A percentile compares a stretch with the other conserved stretches of the same genome.
Conservation (phyloP, 441 rosid genomes). For the Euphorbia schlechtendalii region DNA sequence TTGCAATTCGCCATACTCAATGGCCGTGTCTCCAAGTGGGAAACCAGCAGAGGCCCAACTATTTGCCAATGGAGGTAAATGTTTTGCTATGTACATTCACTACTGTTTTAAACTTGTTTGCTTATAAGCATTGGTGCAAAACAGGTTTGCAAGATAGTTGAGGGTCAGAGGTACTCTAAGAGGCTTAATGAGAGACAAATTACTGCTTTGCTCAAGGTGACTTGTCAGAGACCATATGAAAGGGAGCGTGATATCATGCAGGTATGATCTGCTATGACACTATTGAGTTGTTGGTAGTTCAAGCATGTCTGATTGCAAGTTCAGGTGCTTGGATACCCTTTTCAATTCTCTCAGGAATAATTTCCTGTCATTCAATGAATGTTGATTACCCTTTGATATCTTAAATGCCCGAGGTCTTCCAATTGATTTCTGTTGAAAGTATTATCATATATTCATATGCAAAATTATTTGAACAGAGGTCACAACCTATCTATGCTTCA, state of each 20-base stretch:
- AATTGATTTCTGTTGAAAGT: too few species aligned
- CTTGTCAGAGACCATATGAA: slow-evolving; percentile 83
- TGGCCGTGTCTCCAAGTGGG: slow-evolving; percentile 97
- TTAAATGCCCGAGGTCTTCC: too few species aligned
- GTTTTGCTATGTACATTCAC: background rate
- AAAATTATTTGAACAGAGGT: too few species aligned
- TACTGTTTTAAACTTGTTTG: background rate
- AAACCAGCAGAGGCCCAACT: slow-evolving; percentile 81
- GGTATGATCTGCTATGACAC: slow-evolving; percentile 27
- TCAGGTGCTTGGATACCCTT: too few species aligned
- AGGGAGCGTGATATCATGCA: slow-evolving; percentile 67
- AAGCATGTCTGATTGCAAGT: too few species aligned
- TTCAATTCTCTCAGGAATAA: too few species aligned
- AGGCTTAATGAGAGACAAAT: slow-evolving; percentile 86
- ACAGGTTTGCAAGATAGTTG: slow-evolving; percentile 92
- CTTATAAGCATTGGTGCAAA: slow-evolving; percentile 7
- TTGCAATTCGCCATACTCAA: slow-evolving; percentile 62
- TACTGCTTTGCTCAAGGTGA: slow-evolving; percentile 76
- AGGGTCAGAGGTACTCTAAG: slow-evolving; percentile 90
- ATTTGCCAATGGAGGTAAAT: slow-evolving; percentile 81
- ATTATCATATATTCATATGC: too few species aligned
- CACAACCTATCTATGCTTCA: too few species aligned
- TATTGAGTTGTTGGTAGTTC: too few species aligned
- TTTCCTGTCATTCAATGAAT: too few species aligned
- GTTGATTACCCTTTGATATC: too few species aligned